These are phyloP conservation scores for Funneliformis caledonium DNA, from an alignment of 371 early-diverging fungal species.

Conservation along the genomic window DNA sequence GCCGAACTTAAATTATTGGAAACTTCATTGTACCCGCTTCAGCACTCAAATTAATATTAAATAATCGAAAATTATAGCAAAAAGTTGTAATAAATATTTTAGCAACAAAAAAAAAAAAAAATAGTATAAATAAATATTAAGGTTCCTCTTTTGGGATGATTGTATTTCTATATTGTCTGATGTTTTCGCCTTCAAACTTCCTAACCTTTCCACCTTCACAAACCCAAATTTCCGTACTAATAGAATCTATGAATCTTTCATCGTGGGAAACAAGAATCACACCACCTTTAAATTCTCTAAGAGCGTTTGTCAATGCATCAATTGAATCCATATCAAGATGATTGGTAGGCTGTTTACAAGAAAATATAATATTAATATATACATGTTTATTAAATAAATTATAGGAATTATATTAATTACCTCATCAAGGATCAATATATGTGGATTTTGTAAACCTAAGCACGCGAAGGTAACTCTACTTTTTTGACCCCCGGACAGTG, in stretches of 20 bases:
- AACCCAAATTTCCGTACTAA: slow-evolving; percentile 95
- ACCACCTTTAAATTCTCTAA: slow-evolving; percentile 94
- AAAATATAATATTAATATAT: not conserved
- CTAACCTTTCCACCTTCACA: slow-evolving; percentile 86
- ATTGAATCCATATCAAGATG: slow-evolving; percentile 96
- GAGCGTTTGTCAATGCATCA: slow-evolving; percentile 94
- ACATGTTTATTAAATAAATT: not conserved
- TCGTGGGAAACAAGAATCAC: slow-evolving; percentile 99
- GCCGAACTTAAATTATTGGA: too few species aligned
- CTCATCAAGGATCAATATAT: slow-evolving; percentile 97
- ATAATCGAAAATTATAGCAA: too few species aligned
- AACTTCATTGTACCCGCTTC: too few species aligned
- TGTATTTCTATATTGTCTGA: slow-evolving; percentile 86
- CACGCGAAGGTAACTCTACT: slow-evolving; percentile 96
- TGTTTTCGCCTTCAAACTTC: slow-evolving; percentile 77
- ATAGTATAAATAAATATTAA: not conserved
- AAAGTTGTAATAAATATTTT: too few species aligned
- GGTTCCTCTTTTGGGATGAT: slow-evolving; percentile 39
- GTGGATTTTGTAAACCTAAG: slow-evolving; percentile 90
- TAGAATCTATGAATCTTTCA: slow-evolving; percentile 94
- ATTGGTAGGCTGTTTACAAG: slow-evolving; percentile 70
- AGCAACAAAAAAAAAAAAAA: too few species aligned
- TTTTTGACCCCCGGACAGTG: slow-evolving; percentile 99
- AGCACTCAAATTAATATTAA: too few species aligned
- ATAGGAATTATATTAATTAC: slow-evolving; percentile 47